Conservation (phyloP, 495 filamentous ascomycete species). For the Aspergillus funiculosus region DNA sequence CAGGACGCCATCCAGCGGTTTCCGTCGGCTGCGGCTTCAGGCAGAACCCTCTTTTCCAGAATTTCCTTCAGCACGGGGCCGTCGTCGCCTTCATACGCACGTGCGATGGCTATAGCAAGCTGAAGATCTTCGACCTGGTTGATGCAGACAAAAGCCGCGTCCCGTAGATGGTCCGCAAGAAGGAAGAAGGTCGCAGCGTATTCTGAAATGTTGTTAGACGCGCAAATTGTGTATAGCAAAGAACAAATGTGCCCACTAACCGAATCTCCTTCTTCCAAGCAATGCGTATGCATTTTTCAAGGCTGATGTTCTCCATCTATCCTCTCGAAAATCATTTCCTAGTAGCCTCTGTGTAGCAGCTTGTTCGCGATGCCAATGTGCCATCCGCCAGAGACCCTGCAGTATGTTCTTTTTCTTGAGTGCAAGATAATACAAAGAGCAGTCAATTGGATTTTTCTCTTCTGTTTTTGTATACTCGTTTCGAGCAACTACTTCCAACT, state of each 20-base stretch:
- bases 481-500: constrained; percentile 84
- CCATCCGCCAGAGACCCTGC: constrained; percentile 93
- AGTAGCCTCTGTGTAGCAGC: constrained; percentile 66
- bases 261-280: constrained; percentile 83
- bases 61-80: constrained; percentile 68
- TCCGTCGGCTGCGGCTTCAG: constrained; percentile 69
- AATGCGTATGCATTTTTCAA: constrained; percentile 97
- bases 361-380: constrained; percentile 84
- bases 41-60: constrained; percentile 72
- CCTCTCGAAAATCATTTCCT: constrained; percentile 79
- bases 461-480: constrained; percentile 90
- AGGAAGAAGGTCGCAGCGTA: constrained; percentile 97
- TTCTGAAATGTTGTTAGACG: constrained; percentile 44
- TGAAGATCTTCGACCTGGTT: constrained; percentile 83
- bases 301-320: constrained; percentile 82
- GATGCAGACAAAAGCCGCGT: constrained; percentile 78
- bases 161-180: constrained; percentile 75
- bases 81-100: constrained; percentile 83
- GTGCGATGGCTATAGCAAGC: constrained; percentile 82
- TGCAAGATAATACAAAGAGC: constrained; percentile 86
- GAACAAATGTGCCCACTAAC: constrained; percentile 38
- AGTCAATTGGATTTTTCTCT: constrained; percentile 88
- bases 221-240: too few relatives aligned
- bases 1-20: constrained; percentile 94
- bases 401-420: constrained; percentile 88